Conservation (phyloP, 2,329 filamentous ascomycete genomes). For the Apiospora hydei region DNA sequence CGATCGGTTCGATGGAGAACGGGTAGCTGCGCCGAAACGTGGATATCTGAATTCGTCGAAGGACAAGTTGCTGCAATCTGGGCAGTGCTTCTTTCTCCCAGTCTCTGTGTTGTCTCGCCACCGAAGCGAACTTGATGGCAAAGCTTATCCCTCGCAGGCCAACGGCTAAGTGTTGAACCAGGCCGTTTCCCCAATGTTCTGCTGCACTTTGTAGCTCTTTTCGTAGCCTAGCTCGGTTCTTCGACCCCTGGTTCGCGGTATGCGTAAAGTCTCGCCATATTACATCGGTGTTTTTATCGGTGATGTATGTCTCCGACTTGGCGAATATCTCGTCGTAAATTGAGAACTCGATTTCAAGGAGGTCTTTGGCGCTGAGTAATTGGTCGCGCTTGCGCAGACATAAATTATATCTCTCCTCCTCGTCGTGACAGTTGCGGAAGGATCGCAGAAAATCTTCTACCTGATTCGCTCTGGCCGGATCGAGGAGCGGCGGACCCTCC, state of each 20-base stretch:
- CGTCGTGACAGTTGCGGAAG: slow-evolving; percentile 11
- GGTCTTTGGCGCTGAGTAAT: slow-evolving; percentile 16
- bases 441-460: slow-evolving; percentile 3
- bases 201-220: slow-evolving; percentile 6
- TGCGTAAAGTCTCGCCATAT: slow-evolving; percentile 21
- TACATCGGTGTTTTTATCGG: slow-evolving; percentile 14
- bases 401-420: slow-evolving; percentile 17
- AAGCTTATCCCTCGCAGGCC: slow-evolving; percentile 10
- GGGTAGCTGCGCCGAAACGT: background rate
- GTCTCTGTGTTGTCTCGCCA: slow-evolving; percentile 13
- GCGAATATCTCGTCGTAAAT: slow-evolving; percentile 15
- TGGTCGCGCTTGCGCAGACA: slow-evolving; percentile 21
- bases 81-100: slow-evolving; percentile 22
- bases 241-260: slow-evolving; percentile 20
- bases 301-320: slow-evolving; percentile 4
- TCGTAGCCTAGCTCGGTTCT: slow-evolving; percentile 12
- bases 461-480: background rate
- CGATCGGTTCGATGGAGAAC: slow-evolving; percentile 22
- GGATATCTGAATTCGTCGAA: slow-evolving; percentile 15
- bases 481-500: slow-evolving; percentile 1
- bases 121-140: slow-evolving; percentile 21
- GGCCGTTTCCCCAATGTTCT: slow-evolving; percentile 17
- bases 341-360: slow-evolving; percentile 21
- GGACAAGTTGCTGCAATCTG: slow-evolving; percentile 20
- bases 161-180: slow-evolving; percentile 11